Base-by-base conservation (phyloP, 169 alveolate species). In the Babesia caballi region DNA sequence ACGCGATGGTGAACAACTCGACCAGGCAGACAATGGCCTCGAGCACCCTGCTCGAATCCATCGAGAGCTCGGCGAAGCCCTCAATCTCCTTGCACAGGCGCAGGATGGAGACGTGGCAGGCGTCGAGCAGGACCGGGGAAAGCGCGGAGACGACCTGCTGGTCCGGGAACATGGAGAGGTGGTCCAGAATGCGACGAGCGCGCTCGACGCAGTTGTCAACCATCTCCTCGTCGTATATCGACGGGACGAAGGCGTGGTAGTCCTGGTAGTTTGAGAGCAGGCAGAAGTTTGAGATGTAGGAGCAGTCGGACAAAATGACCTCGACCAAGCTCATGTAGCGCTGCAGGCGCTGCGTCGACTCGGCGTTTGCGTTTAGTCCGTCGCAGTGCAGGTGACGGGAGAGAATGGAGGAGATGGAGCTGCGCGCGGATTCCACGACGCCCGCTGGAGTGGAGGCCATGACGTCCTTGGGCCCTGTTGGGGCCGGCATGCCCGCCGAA, bases 241-340 rank as follows among this genome's bases (percentile, higher is more conserved):
- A 60, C 17, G 63, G 76, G 47, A 61, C 52, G 41, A 78, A 53
- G 19, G 46, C 59, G 21, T 53, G 60, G 61, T 78, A 78, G 35
- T 78, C 82, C 77, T 66, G 52, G 70, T 61, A 78, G 58, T 67
- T 70, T 25, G 82, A 57, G 11, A 69, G 68, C 51, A 78, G 65
- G 46, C 87, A 78, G 35, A 56, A 47, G 70, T 68, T 66, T 21
- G 76, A 66, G 28, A 78, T 66, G 35, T 50, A 63, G 33, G 87
- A 78, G 21, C 87, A 78, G 21, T 67, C 81, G 42, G 81, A 56
- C 15, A 78, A 33, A 33, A 78, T 60, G 23, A 32, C 14, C 50
- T 78, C 87, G 2, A 67, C 68, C 73, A 63, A 12, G 46, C 46
- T n/a, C 73, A 63, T 63, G 44, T 33, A 46, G 3, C 73, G 58